phyloP scores from a whole-genome alignment of 2,329 filamentous ascomycete species.

The Nemania sp. region DNA sequence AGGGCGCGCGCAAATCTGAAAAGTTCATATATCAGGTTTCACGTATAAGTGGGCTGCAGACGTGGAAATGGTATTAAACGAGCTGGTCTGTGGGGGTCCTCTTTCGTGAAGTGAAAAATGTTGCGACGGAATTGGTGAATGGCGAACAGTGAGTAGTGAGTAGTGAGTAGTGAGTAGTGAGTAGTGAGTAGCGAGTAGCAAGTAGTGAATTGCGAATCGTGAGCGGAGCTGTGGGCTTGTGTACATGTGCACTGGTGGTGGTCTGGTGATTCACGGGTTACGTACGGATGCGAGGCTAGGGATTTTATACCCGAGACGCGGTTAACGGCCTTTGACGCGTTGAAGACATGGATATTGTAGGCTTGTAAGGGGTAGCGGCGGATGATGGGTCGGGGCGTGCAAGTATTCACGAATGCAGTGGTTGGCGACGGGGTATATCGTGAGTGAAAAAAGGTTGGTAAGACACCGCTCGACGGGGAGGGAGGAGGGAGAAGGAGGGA shows the following conservation, averaged over 20 bases:
- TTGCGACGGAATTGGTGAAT: too few species aligned
- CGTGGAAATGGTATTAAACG: neutral
- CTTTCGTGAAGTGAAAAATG: too few species aligned
- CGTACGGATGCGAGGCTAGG: conserved; percentile 21
- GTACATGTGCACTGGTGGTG: neutral
- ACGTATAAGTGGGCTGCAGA: conserved; percentile 7
- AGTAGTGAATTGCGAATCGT: neutral
- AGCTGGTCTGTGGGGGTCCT: too few species aligned
- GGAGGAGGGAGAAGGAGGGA: conserved; percentile 23
- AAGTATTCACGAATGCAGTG: too few species aligned
- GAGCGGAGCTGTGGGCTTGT: conserved; percentile 1
- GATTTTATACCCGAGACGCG: conserved; percentile 28
- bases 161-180: too few species aligned
- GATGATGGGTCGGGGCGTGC: too few species aligned
- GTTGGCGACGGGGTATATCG: conserved; percentile 21
- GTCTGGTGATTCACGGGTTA: conserved; percentile 9
- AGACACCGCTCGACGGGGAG: conserved; percentile 20
- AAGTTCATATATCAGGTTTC: conserved; percentile 35
- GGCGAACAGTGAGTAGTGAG: too few species aligned
- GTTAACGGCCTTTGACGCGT: conserved; percentile 28
- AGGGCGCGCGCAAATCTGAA: conserved; percentile 50
- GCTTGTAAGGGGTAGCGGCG: conserved; percentile 9
- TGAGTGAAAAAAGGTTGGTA: conserved; percentile 30
- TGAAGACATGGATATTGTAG: conserved; percentile 22
- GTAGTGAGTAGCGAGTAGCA: too few species aligned